Evolutionary conservation across 352 stramenopile genomes (phyloP).

Genomic region (Phytopythium delawarense): DNA sequence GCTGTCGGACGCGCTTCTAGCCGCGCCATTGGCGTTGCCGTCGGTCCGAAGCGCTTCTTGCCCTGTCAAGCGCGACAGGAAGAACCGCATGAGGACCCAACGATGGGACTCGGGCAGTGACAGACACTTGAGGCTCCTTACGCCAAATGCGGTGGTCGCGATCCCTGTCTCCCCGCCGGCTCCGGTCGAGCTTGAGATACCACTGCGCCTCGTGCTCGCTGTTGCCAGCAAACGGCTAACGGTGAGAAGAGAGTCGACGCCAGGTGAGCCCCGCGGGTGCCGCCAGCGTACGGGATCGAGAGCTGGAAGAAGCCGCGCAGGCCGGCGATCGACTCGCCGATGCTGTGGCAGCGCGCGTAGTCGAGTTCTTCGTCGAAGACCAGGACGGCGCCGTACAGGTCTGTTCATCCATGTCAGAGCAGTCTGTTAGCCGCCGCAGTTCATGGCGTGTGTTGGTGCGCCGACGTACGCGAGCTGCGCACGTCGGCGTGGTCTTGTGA

Average conservation of each 20-base stretch:
- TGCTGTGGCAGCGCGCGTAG: conserved; percentile 58
- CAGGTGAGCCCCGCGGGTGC: neutral
- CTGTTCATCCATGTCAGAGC: conserved; percentile 13
- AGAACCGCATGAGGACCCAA: neutral
- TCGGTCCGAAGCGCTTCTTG: neutral
- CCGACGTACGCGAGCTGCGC: conserved; percentile 28
- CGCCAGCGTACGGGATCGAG: conserved; percentile 26
- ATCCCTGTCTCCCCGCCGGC: neutral
- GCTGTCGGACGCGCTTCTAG: neutral
- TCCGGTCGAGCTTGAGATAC: conserved; percentile 12
- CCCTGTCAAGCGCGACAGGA: neutral
- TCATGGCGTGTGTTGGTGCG: neutral
- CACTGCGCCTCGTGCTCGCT: conserved; percentile 20
- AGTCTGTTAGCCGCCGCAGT: no score
- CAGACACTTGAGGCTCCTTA: neutral
- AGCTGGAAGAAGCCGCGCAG: conserved; percentile 29
- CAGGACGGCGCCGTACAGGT: conserved; percentile 56
- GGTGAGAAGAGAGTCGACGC: neutral
- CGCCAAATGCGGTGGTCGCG: neutral
- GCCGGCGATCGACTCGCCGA: conserved; percentile 32
- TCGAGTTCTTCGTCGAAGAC: conserved; percentile 65
- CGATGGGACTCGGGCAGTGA: neutral
- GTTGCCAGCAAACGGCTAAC: conserved; percentile 5
- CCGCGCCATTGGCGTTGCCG: neutral
- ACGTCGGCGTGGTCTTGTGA: conserved; percentile 20